phyloP scores from a whole-genome alignment of 192 early-diverging fungal species.

The Mycoemilia scoparia region DNA sequence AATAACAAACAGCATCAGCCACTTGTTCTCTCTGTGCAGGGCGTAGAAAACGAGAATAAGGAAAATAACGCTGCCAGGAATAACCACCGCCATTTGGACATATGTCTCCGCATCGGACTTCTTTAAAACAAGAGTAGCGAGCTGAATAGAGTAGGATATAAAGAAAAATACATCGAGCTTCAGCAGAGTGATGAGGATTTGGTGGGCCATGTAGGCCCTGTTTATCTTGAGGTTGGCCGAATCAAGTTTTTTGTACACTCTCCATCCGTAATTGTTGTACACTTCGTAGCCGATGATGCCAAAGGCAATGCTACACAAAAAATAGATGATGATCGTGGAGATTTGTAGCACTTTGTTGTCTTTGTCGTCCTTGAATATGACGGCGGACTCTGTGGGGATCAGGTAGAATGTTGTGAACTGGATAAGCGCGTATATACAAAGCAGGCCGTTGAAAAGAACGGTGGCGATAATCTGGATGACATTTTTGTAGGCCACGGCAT shows the following conservation, averaged over 20 bases:
- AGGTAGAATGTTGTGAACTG: constrained; percentile 34
- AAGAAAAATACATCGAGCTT: constrained; percentile 72
- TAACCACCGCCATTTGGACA: constrained; percentile 34
- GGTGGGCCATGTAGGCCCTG: constrained; percentile 55
- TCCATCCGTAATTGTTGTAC: constrained; percentile 71
- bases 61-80: constrained; percentile 30
- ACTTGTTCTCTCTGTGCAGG: constrained; percentile 24
- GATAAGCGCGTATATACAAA: constrained; percentile 32
- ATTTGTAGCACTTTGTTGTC: constrained; percentile 27
- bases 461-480: constrained; percentile 74
- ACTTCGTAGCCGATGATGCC: constrained; percentile 31
- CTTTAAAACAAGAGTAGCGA: constrained; percentile 42
- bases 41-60: constrained; percentile 30
- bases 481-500: constrained; percentile 85
- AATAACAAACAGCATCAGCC: constrained; percentile 28
- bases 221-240: constrained; percentile 58
- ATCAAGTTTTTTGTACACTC: constrained; percentile 68
- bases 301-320: constrained; percentile 26
- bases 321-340: constrained; percentile 28
- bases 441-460: constrained; percentile 38
- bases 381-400: constrained; percentile 20
- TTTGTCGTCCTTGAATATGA: constrained; percentile 30
- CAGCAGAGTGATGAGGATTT: constrained; percentile 61
- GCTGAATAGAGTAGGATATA: constrained; percentile 56
- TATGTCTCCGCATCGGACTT: constrained; percentile 32